These are phyloP conservation scores for Lachancea dasiensis DNA, from an alignment of 805 yeast genomes.

Conservation along the genomic window DNA sequence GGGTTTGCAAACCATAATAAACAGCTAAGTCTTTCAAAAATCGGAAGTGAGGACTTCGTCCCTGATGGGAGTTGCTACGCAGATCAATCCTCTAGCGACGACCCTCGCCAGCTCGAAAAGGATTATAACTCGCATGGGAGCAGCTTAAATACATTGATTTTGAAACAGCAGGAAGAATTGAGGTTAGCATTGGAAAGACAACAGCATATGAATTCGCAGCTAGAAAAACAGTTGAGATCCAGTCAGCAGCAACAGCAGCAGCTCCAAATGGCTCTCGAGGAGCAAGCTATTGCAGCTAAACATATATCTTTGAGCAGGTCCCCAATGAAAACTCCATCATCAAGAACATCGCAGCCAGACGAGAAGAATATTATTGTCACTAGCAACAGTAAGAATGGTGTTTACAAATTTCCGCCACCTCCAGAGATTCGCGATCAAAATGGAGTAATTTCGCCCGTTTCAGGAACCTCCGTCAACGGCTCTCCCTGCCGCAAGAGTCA, in stretches of 20 bases:
- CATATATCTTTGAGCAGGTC: conserved; percentile 9
- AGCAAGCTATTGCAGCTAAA: conserved; percentile 18
- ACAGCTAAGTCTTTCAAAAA: conserved; percentile 55
- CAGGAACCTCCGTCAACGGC: conserved; percentile 26
- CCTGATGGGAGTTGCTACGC: not conserved
- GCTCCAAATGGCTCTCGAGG: conserved; percentile 22
- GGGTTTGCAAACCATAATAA: conserved; percentile 63
- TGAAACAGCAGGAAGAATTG: conserved; percentile 27
- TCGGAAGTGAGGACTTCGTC: not conserved
- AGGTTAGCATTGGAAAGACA: conserved; percentile 27
- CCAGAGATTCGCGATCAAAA: not conserved
- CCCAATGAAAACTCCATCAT: conserved; percentile 3
- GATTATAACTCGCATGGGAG: conserved; percentile 1
- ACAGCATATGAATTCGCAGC: conserved; percentile 24
- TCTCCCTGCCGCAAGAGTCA: conserved; percentile 15
- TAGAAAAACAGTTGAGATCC: conserved; percentile 26
- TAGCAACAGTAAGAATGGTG: conserved; percentile 28
- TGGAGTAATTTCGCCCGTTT: conserved; percentile 14
- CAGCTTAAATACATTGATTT: conserved; percentile 11
- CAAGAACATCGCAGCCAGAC: not conserved
- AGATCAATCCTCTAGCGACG: not conserved
- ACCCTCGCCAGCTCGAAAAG: not conserved
- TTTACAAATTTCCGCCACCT: conserved; percentile 34
- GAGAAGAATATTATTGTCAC: conserved; percentile 26
- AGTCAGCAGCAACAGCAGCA: conserved; percentile 29